Conservation (phyloP, 2,329 filamentous ascomycete species). For the Exophiala calicioides region DNA sequence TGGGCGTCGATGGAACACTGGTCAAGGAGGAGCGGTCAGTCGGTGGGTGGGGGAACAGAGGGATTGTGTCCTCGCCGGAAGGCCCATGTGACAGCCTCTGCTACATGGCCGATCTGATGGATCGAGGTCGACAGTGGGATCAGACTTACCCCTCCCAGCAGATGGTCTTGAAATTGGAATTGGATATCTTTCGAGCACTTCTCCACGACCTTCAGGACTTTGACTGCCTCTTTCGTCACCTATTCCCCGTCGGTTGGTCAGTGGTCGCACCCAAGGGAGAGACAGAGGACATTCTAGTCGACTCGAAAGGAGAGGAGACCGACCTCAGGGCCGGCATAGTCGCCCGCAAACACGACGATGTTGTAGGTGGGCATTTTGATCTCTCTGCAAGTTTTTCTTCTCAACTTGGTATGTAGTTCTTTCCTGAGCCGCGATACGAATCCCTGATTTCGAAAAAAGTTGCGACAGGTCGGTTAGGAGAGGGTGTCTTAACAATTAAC, state of each 20-base stretch:
- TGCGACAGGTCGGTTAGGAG: too few relatives aligned
- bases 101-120: too few relatives aligned
- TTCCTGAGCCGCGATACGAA: too few relatives aligned
- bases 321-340: conserved; percentile 86
- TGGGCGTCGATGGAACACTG: conserved; percentile 86
- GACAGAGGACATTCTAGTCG: not conserved
- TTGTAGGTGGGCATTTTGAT: conserved; percentile 68
- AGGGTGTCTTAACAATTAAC: too few relatives aligned
- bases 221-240: conserved; percentile 82
- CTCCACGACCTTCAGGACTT: conserved; percentile 80
- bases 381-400: not conserved
- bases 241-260: conserved; percentile 36
- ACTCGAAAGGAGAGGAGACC: conserved; percentile 33
- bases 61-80: not conserved
- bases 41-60: not conserved
- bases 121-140: too few relatives aligned
- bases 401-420: not conserved
- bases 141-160: conserved; percentile 83
- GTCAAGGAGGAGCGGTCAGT: not conserved
- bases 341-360: conserved; percentile 78
- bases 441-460: too few relatives aligned
- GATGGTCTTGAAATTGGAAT: conserved; percentile 88
- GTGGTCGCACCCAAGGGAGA: too few relatives aligned
- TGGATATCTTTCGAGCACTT: conserved; percentile 66
- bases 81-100: too few relatives aligned